Evolutionary conservation across 2,329 filamentous ascomycete genomes (phyloP).

Genomic region (Sporothrix mexicana): DNA sequence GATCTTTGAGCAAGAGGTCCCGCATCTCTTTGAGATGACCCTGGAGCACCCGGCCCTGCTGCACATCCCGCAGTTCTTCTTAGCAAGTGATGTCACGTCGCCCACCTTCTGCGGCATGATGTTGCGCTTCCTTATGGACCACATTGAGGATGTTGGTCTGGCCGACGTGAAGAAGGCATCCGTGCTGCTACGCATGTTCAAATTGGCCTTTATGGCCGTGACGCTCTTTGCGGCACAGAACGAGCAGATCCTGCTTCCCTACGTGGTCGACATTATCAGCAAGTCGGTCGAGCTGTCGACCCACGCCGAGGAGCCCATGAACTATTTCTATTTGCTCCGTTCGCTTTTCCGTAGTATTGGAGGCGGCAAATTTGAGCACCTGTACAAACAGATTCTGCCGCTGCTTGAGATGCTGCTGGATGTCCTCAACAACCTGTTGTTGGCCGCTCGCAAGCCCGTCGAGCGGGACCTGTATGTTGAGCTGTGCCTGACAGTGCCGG

Average conservation of each 20-base stretch:
- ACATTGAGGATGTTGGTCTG: slow-evolving; percentile 92
- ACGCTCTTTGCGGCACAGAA: slow-evolving; percentile 95
- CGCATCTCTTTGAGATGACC: slow-evolving; percentile 95
- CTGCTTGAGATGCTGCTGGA: slow-evolving; percentile 97
- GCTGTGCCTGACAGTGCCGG: slow-evolving; percentile 92
- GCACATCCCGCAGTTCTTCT: slow-evolving; percentile 96
- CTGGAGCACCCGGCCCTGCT: slow-evolving; percentile 94
- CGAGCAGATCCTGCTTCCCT: slow-evolving; percentile 91
- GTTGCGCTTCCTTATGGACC: slow-evolving; percentile 94
- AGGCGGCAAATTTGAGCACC: slow-evolving; percentile 93
- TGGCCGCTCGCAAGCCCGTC: slow-evolving; percentile 86
- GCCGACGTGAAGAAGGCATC: slow-evolving; percentile 91
- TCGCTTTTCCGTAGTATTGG: slow-evolving; percentile 96
- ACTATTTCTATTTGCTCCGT: slow-evolving; percentile 92
- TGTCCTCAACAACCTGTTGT: slow-evolving; percentile 90
- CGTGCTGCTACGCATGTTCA: slow-evolving; percentile 92
- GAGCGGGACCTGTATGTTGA: slow-evolving; percentile 98
- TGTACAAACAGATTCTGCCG: slow-evolving; percentile 97
- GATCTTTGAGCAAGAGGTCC: slow-evolving; percentile 97
- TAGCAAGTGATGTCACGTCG: slow-evolving; percentile 97
- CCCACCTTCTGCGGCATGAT: slow-evolving; percentile 98
- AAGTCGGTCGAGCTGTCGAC: slow-evolving; percentile 96
- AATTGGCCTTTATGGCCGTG: slow-evolving; percentile 98
- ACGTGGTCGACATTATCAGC: slow-evolving; percentile 96
- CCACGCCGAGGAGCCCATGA: slow-evolving; percentile 95